Evolutionary conservation across 2,329 filamentous ascomycete genomes (phyloP).

Genomic region (Coniosporium tulheliwenetii): DNA sequence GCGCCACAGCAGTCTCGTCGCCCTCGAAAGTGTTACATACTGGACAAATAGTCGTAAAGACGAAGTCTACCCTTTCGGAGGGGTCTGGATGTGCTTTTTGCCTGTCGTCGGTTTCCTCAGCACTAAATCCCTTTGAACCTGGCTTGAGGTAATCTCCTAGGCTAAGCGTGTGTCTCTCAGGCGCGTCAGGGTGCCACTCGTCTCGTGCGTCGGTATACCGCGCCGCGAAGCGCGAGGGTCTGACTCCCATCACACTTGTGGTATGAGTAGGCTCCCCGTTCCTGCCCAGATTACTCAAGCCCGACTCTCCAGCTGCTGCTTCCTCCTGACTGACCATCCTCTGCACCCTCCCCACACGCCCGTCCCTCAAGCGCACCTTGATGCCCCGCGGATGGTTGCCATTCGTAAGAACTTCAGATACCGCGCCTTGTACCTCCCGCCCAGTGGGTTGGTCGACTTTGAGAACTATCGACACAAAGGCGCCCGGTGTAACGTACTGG

Average conservation of each 20-base stretch:
- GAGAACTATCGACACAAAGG: conserved; percentile 54
- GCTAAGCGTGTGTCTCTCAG: conserved; percentile 23
- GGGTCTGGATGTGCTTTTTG: conserved; percentile 11
- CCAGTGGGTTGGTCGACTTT: conserved; percentile 66
- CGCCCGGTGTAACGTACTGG: conserved; percentile 41
- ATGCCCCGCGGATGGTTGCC: conserved; percentile 66
- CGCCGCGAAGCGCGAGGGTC: conserved; percentile 2
- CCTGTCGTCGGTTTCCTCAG: conserved; percentile 10
- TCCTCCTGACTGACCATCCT: conserved; percentile 27
- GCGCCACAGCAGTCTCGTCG: conserved; percentile 50
- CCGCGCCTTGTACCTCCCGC: conserved; percentile 49
- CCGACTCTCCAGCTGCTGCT: conserved; percentile 3
- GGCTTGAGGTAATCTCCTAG: conserved; percentile 36
- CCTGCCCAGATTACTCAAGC: conserved; percentile 8
- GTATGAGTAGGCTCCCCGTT: background rate
- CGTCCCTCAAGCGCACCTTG: conserved; percentile 59
- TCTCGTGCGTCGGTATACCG: conserved; percentile 5
- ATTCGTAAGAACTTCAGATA: conserved; percentile 53
- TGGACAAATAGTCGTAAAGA: conserved; percentile 34
- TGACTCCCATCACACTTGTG: conserved; percentile 1
- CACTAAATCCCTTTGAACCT: no score
- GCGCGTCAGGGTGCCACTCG: conserved; percentile 16
- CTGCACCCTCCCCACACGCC: conserved; percentile 61
- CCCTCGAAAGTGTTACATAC: conserved; percentile 52
- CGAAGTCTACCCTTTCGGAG: conserved; percentile 4